Evolutionary conservation across 805 yeast species (phyloP), one percentile per base, ranked within the genome.

Genomic region (Priceomyces medius): DNA sequence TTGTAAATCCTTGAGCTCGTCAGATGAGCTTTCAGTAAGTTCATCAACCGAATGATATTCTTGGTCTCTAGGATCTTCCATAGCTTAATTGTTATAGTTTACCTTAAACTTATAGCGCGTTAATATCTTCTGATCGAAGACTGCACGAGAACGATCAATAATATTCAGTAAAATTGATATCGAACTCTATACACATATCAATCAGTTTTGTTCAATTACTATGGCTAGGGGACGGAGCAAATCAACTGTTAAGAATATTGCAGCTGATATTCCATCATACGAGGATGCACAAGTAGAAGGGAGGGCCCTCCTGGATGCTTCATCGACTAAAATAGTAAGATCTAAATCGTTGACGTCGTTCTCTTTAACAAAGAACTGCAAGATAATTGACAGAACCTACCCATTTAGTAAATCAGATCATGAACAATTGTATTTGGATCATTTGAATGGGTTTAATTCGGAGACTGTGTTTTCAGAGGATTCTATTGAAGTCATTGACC

Each of bases 231-330:
- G 72, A 6, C 67, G 88, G 53, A 72, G 82, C 41, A 74, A 76
- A 44, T 82, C 89, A 2, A 74, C 81, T 45, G 88, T 83, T 1
- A 79, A 79, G 38, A 61, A 67, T 21, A 80, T 83, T 35, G 88
- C 88, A 0, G 59, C 72, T 33, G 77, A 74, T 26, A 68, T 73
- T 7, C 81, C 82, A 16, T 28, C 55, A 2, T 61, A 62, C 16
- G 47, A 58, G 2, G 68, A 69, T 19, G 63, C 58, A 23, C 45
- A 56, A 28, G 41, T 53, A 24, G 42, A 44, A 28, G 50, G 55
- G 7, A 61, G 46, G n/a, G 40, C 18, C 13, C 36, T 43, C 13
- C 26, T 31, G 7, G 47, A 42, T 12, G 38, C 19, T 16, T 18
- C 28, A 12, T 14, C 21, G n/a, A 40, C 20, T 18, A 37, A 35